phyloP scores from a whole-genome alignment of 2,329 filamentous ascomycete genomes.

The Aspergillus neotritici region DNA sequence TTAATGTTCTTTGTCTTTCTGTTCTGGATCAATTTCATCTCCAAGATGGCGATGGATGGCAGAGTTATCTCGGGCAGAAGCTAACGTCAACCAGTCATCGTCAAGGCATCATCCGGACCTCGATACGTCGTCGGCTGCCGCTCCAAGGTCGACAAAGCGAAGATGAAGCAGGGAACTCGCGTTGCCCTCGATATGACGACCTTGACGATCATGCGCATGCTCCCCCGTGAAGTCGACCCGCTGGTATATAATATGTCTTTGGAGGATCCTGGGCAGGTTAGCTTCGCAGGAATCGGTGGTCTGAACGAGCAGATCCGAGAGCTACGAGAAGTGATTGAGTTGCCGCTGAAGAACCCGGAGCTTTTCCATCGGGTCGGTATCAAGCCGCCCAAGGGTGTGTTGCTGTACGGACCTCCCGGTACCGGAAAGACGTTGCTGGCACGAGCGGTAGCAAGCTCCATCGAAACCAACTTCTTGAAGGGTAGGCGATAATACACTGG shows the following conservation, averaged over 20 bases:
- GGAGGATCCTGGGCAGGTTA: constrained; percentile 95
- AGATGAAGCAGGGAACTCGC: constrained; percentile 96
- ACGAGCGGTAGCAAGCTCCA: constrained; percentile 86
- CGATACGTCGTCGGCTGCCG: constrained; percentile 97
- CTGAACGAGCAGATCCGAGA: constrained; percentile 98
- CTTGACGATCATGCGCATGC: constrained; percentile 99
- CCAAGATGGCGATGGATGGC: background rate
- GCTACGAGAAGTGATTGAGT: constrained; percentile 92
- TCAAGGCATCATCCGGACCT: constrained; percentile 94
- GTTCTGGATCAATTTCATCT: background rate
- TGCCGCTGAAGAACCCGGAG: constrained; percentile 97
- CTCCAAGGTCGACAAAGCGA: constrained; percentile 94
- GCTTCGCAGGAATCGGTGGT: constrained; percentile 94
- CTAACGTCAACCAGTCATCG: constrained; percentile 65
- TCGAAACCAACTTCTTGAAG: constrained; percentile 98
- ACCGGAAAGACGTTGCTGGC: constrained; percentile 95
- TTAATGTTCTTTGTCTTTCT: background rate
- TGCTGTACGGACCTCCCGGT: constrained; percentile 92
- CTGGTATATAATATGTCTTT: constrained; percentile 99
- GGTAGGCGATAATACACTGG: constrained; percentile 50
- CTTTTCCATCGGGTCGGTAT: constrained; percentile 95
- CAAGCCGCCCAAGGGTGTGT: constrained; percentile 95
- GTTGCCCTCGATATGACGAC: constrained; percentile 99
- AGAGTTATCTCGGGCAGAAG: background rate
- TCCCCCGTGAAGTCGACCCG: constrained; percentile 95